Evolutionary conservation across 768 basidiomycete species (phyloP).

Genomic region (Tulasnella sp.): DNA sequence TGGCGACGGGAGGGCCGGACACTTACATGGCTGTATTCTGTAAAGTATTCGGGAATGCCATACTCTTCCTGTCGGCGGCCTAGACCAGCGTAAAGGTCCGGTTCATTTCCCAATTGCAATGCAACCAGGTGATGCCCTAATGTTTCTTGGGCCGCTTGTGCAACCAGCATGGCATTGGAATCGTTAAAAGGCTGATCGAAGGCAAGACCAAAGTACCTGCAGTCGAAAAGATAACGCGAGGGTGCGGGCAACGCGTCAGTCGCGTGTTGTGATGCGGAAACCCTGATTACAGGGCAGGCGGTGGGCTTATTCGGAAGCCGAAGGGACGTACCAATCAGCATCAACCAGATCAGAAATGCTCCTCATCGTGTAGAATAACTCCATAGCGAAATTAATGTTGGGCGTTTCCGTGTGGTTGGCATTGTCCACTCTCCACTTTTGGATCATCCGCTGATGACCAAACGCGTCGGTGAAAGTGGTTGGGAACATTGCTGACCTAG

Average conservation of each 20-base stretch:
- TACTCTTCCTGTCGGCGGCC: conserved; percentile 31
- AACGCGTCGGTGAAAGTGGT: conserved; percentile 16
- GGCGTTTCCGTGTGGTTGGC: conserved; percentile 48
- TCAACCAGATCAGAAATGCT: conserved; percentile 53
- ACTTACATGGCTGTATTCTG: conserved; percentile 22
- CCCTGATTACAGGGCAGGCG: not conserved
- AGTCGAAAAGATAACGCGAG: not conserved
- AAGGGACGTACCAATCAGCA: conserved; percentile 49
- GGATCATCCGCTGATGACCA: conserved; percentile 32
- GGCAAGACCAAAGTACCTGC: conserved; percentile 30
- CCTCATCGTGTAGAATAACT: conserved; percentile 57
- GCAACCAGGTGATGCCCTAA: conserved; percentile 59
- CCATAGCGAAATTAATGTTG: conserved; percentile 53
- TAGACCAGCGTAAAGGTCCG: conserved; percentile 62
- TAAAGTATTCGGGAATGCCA: conserved; percentile 24
- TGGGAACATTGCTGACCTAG: not conserved
- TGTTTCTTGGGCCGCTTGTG: conserved; percentile 50
- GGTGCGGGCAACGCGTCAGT: not conserved
- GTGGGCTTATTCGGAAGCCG: not conserved
- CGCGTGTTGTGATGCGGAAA: not conserved
- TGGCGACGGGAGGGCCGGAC: not conserved
- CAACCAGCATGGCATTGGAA: conserved; percentile 33
- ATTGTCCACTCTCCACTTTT: conserved; percentile 29
- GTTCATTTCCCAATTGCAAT: conserved; percentile 68
- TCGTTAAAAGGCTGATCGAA: conserved; percentile 16